Base-by-base conservation (phyloP, 768 basidiomycete species). In the Tricholoma saponaceum region DNA sequence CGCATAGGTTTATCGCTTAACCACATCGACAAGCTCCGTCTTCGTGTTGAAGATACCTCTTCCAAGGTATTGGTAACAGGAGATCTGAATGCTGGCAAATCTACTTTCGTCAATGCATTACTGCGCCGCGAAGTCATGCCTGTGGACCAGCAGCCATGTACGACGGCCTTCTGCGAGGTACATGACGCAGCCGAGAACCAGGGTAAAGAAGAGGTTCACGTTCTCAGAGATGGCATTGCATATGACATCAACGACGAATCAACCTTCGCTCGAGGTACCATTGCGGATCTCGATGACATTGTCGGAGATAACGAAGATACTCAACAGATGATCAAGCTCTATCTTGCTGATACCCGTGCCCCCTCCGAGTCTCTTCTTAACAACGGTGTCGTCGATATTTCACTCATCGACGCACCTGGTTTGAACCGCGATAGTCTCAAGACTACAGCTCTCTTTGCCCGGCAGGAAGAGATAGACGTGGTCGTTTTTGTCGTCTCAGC, bases 31-130 rank as follows among this genome's bases (percentile, higher is more conserved):
- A 89, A 89, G 63, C 87, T 99, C 60, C 87, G 88, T 32, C 79
- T 83, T 51, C 92, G 97, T 39, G 86, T 98, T 13, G 80, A 90
- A 69, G 95, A 98, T 70, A 93, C 87, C 5, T 90, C 92, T 0
- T 96, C 94, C 66, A 93, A 97, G 70, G 94, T 99, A 51, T 85
- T 99, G 61, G 94, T 99, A 58, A 98, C 97, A 22, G 97, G 97
- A 59, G 97, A 99, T 70, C 81, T 99, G 58, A 99, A 99, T 70
- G 90, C 97, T 33, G 97, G 97, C 66, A 99, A 99, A 74, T 97
- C 95, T 18, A 98, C 97, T 0, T 92, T 99, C 69, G 93, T 99
- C 69, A 99, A 99, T 67, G 92, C 96, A 4, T 78, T 99, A 32
- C 84, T 99, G 4, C 81, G 94, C 47, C 82, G 94, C 5, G 85